Conservation (phyloP, 2,329 filamentous ascomycete species). For the Harringtonia lauricola region DNA sequence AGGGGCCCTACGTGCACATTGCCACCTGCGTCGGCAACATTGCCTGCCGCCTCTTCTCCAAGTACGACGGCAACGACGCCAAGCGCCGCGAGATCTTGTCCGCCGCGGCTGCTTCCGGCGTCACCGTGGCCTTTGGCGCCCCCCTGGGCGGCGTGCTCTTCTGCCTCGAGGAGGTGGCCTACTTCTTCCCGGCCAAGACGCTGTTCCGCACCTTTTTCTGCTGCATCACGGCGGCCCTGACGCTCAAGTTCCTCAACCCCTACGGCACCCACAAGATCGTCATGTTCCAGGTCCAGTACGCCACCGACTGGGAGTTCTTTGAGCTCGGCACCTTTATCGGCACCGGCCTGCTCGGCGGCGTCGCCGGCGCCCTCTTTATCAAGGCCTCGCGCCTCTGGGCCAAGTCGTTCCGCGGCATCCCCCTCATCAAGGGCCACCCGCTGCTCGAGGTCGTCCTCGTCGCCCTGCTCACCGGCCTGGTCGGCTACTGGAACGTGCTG, state of each 20-base stretch:
- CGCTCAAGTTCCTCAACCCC: conserved; percentile 88
- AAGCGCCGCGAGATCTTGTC: conserved; percentile 92
- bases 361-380: conserved; percentile 84
- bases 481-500: conserved; percentile 89
- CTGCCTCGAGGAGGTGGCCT: conserved; percentile 87
- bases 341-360: conserved; percentile 78
- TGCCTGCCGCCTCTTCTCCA: conserved; percentile 81
- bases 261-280: conserved; percentile 97
- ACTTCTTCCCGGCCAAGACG: conserved; percentile 96
- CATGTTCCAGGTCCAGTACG: conserved; percentile 86
- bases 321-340: conserved; percentile 77
- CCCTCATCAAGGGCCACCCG: conserved; percentile 70
- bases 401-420: conserved; percentile 71
- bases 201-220: conserved; percentile 97
- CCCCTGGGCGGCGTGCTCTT: conserved; percentile 83
- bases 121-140: conserved; percentile 89
- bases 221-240: conserved; percentile 85
- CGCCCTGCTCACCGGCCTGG: conserved; percentile 69
- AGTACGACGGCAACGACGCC: conserved; percentile 89
- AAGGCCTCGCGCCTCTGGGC: conserved; percentile 91
- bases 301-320: conserved; percentile 87
- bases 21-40: conserved; percentile 94
- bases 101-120: conserved; percentile 80
- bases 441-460: conserved; percentile 83
- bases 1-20: conserved; percentile 94